Conservation (phyloP, 2,329 filamentous ascomycete species). For the Penicillium sp. region DNA sequence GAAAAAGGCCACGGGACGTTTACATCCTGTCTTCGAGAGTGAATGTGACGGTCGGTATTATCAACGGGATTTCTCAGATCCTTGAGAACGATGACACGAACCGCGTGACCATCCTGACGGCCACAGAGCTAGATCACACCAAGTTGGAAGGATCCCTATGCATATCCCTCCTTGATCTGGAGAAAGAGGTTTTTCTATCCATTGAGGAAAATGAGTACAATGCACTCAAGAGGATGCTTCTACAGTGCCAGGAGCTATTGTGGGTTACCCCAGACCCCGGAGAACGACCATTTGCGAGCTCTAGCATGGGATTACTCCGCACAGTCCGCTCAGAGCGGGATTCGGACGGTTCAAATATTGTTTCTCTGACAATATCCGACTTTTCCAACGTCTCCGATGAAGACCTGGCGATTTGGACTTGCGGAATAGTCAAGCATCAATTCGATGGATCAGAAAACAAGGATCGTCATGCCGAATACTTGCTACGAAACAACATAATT, state of each 20-base stretch:
- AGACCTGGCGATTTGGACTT: neutral
- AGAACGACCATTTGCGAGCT: slow-evolving; percentile 10
- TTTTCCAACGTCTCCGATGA: neutral
- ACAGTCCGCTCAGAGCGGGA: slow-evolving; percentile 26
- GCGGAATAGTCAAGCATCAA: slow-evolving; percentile 17
- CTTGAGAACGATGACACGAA: neutral
- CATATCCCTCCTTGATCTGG: slow-evolving; percentile 21
- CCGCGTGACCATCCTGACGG: neutral
- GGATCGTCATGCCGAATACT: slow-evolving; percentile 25
- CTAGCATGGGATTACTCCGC: slow-evolving; percentile 23
- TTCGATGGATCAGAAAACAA: slow-evolving; percentile 4
- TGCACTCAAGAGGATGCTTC: slow-evolving; percentile 11
- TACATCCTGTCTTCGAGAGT: slow-evolving; percentile 9
- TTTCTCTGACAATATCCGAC: slow-evolving; percentile 12
- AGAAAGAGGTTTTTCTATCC: slow-evolving; percentile 4
- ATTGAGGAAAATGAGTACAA: slow-evolving; percentile 7
- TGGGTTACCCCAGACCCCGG: slow-evolving; percentile 17
- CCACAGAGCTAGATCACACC: neutral
- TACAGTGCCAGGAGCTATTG: slow-evolving; percentile 12
- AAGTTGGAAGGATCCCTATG: slow-evolving; percentile 4
- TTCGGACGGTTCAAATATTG: slow-evolving; percentile 22
- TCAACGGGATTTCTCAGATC: neutral
- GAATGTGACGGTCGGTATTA: neutral
- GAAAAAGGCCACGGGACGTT: neutral
- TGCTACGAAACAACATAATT: slow-evolving; percentile 12